These are phyloP conservation scores for Boletus rubroflammeus DNA, from an alignment of 768 basidiomycete genomes.

Conservation along the genomic window DNA sequence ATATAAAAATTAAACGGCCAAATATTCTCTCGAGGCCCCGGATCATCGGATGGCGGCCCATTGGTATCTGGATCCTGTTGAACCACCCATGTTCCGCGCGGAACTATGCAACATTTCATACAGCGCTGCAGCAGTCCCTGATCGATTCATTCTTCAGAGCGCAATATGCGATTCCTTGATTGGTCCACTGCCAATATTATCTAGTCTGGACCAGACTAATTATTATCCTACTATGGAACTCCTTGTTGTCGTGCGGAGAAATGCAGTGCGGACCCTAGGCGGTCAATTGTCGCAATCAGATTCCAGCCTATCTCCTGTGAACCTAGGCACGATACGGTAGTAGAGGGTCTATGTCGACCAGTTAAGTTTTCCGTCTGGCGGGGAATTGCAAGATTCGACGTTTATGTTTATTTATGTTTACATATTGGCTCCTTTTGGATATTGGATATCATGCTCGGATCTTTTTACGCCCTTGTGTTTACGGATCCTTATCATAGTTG, in stretches of 20 bases:
- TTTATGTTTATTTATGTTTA: no score
- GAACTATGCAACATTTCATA: neutral
- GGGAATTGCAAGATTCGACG: no score
- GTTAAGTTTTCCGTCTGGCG: no score
- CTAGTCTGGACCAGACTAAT: neutral
- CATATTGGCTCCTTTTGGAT: no score
- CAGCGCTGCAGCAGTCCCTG: neutral
- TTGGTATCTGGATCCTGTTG: neutral
- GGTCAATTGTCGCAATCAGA: no score
- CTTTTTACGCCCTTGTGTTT: no score
- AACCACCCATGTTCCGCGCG: neutral
- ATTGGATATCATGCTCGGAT: no score
- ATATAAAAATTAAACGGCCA: no score
- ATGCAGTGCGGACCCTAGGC: no score
- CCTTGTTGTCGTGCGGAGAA: neutral
- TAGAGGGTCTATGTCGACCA: no score
- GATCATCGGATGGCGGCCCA: neutral
- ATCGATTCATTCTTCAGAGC: neutral
- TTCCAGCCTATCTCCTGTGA: neutral
- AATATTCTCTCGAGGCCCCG: no score
- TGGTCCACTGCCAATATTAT: slow-evolving; percentile 1
- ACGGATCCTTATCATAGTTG: no score
- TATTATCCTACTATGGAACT: neutral
- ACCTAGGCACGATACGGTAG: neutral
- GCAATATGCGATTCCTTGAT: neutral